A percentile compares a stretch with the other conserved stretches of the same genome.
phyloP scores from a whole-genome alignment of 371 early-diverging fungal species.

The Actinomortierella wolfii region DNA sequence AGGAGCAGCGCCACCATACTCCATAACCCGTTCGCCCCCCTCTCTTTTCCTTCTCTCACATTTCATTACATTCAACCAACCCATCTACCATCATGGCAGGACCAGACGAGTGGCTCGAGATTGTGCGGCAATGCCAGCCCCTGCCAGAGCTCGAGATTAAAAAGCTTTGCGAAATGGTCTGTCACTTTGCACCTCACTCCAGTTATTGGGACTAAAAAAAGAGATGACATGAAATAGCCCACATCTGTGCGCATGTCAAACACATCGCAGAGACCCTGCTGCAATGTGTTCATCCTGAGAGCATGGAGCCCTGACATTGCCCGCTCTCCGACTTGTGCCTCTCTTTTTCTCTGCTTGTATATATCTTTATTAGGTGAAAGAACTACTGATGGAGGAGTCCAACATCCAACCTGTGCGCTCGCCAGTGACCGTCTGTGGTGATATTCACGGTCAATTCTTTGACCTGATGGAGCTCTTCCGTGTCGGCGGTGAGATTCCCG shows the following conservation, averaged over 20 bases:
- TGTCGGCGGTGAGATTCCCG: slow-evolving; percentile 97
- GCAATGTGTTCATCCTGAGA: background rate
- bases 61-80: no score
- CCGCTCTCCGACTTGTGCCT: no score
- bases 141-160: slow-evolving; percentile 93
- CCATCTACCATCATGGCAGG: slow-evolving; percentile 55
- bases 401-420: slow-evolving; percentile 95
- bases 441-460: slow-evolving; percentile 99
- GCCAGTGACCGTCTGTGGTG: slow-evolving; percentile 98
- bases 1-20: background rate
- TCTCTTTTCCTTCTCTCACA: no score
- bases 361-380: slow-evolving; percentile 73
- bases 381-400: slow-evolving; percentile 91
- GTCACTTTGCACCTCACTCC: background rate
- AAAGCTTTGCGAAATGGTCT: slow-evolving; percentile 93
- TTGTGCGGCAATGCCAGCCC: slow-evolving; percentile 88
- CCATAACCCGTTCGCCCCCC: no score
- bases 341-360: background rate
- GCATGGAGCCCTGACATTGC: no score
- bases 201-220: background rate
- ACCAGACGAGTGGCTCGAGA: slow-evolving; percentile 92
- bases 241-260: background rate
- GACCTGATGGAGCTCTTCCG: slow-evolving; percentile 98
- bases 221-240: background rate
- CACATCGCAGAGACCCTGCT: background rate